These are phyloP conservation scores for Trifolium pratense DNA, from an alignment of 306 rosid genomes.

Conservation along the genomic window DNA sequence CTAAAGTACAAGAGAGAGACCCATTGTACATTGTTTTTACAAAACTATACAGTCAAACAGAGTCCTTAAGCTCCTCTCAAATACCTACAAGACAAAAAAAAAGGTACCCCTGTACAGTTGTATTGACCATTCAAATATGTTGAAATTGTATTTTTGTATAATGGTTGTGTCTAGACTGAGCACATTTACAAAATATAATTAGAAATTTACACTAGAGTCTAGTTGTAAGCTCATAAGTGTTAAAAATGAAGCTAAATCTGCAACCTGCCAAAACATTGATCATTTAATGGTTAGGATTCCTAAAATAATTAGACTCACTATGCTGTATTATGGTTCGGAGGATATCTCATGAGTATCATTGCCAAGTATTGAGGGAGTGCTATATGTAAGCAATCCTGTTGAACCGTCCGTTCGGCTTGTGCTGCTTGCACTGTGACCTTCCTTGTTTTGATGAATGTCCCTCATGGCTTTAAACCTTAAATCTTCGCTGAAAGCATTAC, in stretches of 20 bases:
- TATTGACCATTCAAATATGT: neutral
- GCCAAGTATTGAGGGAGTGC: constrained; percentile 37
- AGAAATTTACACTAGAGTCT: neutral
- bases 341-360: constrained; percentile 23
- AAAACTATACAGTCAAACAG: neutral
- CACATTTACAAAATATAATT: neutral
- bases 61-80: neutral
- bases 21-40: neutral
- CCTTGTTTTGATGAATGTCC: constrained; percentile 43
- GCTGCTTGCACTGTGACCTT: constrained; percentile 42
- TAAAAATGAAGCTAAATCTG: constrained; percentile 10
- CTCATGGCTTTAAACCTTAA: constrained; percentile 50
- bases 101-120: neutral
- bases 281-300: neutral
- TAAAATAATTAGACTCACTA: neutral
- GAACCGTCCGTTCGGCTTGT: constrained; percentile 39
- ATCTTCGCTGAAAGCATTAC: constrained; percentile 43
- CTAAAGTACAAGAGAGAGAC: neutral
- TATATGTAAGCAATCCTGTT: constrained; percentile 15
- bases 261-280: neutral
- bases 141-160: too few relatives aligned
- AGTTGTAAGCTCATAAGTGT: constrained; percentile 5
- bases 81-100: neutral
- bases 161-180: too few relatives aligned
- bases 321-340: constrained; percentile 23